Evolutionary conservation across 139 green algal genomes (phyloP).

Genomic region (Chlamydomonas sphaeroides): DNA sequence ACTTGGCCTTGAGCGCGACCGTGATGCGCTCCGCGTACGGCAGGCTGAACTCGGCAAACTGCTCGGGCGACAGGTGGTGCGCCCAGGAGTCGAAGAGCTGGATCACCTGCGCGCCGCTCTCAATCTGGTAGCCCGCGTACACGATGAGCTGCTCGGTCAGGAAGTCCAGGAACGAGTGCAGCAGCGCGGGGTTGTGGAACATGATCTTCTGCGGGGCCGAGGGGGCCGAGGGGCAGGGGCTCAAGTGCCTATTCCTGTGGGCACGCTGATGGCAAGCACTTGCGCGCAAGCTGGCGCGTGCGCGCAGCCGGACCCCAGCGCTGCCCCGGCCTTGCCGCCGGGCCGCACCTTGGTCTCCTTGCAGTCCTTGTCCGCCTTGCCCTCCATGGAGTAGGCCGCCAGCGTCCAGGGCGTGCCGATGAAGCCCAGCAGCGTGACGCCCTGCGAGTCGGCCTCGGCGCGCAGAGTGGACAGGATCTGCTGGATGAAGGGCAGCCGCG

Average conservation of each 20-base stretch:
- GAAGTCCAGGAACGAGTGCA: conserved; percentile 92
- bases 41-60: conserved; percentile 94
- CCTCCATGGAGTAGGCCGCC: conserved; percentile 96
- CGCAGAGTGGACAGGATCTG: conserved; percentile 85
- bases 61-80: conserved; percentile 86
- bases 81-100: conserved; percentile 99
- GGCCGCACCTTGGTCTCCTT: conserved; percentile 55
- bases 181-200: conserved; percentile 81
- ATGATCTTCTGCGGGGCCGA: conserved; percentile 81
- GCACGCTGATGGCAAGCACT: too few species aligned
- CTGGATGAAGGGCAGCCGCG: conserved; percentile 85
- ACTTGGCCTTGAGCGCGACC: conserved; percentile 66
- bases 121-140: conserved; percentile 96
- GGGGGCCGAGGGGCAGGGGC: background rate
- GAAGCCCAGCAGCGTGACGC: conserved; percentile 93
- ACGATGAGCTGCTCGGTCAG: conserved; percentile 85
- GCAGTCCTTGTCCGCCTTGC: conserved; percentile 86
- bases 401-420: conserved; percentile 98
- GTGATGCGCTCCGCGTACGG: conserved; percentile 93
- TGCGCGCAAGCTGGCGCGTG: too few species aligned
- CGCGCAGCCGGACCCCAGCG: too few species aligned
- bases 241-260: too few species aligned
- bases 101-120: conserved; percentile 91
- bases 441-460: conserved; percentile 59
- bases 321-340: too few species aligned